A percentile compares a stretch with the other conserved stretches of the same genome.
Evolutionary conservation across 768 basidiomycete genomes (phyloP).

Genomic region (Podaxis mareebaensis): DNA sequence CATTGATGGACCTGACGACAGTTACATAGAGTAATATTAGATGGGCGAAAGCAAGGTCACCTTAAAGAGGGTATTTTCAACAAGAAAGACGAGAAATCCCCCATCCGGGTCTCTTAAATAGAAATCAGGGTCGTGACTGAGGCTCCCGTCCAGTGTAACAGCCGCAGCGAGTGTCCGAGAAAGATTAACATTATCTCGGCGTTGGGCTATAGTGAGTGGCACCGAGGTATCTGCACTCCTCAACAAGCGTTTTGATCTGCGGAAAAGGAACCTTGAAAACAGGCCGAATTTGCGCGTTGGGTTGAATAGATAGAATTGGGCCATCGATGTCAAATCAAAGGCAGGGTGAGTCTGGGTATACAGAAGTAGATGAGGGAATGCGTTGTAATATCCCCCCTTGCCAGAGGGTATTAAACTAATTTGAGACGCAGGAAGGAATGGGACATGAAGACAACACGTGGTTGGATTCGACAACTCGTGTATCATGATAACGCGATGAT

Average conservation of each 20-base stretch:
- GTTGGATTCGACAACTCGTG: not conserved
- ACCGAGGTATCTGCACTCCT: not conserved
- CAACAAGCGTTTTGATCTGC: slow-evolving; percentile 32
- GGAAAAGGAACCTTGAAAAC: slow-evolving; percentile 31
- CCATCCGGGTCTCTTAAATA: slow-evolving; percentile 36
- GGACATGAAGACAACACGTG: slow-evolving; percentile 43
- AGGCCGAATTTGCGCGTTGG: slow-evolving; percentile 37
- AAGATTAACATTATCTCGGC: slow-evolving; percentile 9
- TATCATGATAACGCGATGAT: slow-evolving; percentile 7
- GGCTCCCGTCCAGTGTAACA: slow-evolving; percentile 13
- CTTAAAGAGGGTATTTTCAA: slow-evolving; percentile 64
- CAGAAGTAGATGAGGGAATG: slow-evolving; percentile 17
- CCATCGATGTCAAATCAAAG: slow-evolving; percentile 30
- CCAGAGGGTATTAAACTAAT: slow-evolving; percentile 13
- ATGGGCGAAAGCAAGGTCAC: slow-evolving; percentile 33
- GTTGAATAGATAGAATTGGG: slow-evolving; percentile 37
- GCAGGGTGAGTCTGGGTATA: slow-evolving; percentile 18
- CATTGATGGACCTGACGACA: slow-evolving; percentile 44
- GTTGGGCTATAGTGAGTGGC: slow-evolving; percentile 3
- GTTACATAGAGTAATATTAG: not conserved
- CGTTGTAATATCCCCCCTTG: slow-evolving; percentile 16
- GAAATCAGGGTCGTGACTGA: slow-evolving; percentile 34
- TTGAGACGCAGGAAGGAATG: slow-evolving; percentile 28
- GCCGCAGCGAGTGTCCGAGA: slow-evolving; percentile 8
- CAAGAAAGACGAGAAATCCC: slow-evolving; percentile 61